Evolutionary conservation across 140 eudicot genomes (phyloP), one percentile per base, ranked within the genome.

Genomic region (Anethum foeniculum): DNA sequence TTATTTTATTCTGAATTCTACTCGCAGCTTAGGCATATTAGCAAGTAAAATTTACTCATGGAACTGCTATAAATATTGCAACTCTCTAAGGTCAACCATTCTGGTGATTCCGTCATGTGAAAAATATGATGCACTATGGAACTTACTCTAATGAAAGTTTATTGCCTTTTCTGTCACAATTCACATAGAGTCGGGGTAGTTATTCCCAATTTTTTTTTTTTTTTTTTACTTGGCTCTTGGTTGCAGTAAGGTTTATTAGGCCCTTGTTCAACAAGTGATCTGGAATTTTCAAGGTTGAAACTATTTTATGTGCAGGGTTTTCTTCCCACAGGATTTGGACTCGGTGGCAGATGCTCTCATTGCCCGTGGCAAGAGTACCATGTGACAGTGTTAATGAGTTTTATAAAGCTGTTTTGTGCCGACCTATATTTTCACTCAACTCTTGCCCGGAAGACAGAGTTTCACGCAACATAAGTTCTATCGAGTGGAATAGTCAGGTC

Each of bases 301-400:
- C 19, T 12, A 32, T 28, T 39, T 77, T 30, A 19, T 82, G 19
- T 88, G 85, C 93, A 95, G 99, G 91, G 97, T 92, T 47, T 95
- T 95, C 83, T 95, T 95, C 80, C 97, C 99, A 76, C 97, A 95
- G 34, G 97, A 95, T 81, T 81, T 95, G 90, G 99, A 92, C 82
- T 84, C 97, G 68, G 96, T 91, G 62, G 99, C 99, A 62, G 97
- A 95, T 85, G 97, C 97, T 32, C 87, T 95, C 85, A 97, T 95
- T 87, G 75, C 92, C 69, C 87, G 87, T 80, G 88, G 75, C 73
- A 88, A 87, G 64, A 48, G 81, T 39, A 69, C 86, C 85, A 44
- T 77, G 69, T 69, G 86, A 84, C 23, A 0, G 5, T 71, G 13
- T 39, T 71, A 39, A 39, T 3, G 16, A 30, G 2, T 8, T 34